Evolutionary conservation across 345 rosid species (phyloP).

Genomic region (Punica granatum): DNA sequence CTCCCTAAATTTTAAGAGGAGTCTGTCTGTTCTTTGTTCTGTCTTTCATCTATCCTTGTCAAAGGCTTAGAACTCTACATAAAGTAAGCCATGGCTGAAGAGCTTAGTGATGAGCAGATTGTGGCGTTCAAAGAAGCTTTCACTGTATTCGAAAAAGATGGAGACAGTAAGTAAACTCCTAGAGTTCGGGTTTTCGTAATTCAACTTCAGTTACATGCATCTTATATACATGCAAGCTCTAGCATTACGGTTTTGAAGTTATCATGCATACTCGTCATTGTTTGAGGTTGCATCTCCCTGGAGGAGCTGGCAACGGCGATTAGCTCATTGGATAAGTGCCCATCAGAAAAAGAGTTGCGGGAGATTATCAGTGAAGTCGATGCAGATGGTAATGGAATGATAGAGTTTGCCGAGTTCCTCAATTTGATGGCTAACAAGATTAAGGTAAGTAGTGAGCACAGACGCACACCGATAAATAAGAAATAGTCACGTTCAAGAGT

Average conservation of each 20-base stretch:
- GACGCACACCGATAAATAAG: too few species aligned
- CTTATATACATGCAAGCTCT: background rate
- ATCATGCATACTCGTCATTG: too few species aligned
- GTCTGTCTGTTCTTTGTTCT: too few species aligned
- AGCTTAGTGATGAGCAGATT: constrained; percentile 16
- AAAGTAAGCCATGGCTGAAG: constrained; percentile 10
- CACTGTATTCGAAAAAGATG: constrained; percentile 18
- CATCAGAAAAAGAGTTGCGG: constrained; percentile 15
- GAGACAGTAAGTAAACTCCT: constrained; percentile 12
- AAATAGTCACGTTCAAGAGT: too few species aligned
- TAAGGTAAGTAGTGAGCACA: constrained; percentile 19
- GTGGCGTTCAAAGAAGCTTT: constrained; percentile 19
- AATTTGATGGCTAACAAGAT: constrained; percentile 17
- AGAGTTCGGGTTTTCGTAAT: too few species aligned
- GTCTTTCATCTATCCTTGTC: background rate
- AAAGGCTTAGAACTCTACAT: background rate
- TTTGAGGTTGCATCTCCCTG: constrained; percentile 19
- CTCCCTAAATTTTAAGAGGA: too few species aligned
- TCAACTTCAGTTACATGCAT: too few species aligned
- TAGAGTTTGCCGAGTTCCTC: constrained; percentile 21
- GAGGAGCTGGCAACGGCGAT: constrained; percentile 20
- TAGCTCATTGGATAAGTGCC: constrained; percentile 19
- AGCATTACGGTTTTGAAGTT: too few species aligned
- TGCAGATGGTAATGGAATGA: constrained; percentile 14
- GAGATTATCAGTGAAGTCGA: constrained; percentile 23